Percentiles rank a stretch among this genome's conserved stretches.
Conservation (phyloP, 495 filamentous ascomycete genomes). For the Penicillium lividum region DNA sequence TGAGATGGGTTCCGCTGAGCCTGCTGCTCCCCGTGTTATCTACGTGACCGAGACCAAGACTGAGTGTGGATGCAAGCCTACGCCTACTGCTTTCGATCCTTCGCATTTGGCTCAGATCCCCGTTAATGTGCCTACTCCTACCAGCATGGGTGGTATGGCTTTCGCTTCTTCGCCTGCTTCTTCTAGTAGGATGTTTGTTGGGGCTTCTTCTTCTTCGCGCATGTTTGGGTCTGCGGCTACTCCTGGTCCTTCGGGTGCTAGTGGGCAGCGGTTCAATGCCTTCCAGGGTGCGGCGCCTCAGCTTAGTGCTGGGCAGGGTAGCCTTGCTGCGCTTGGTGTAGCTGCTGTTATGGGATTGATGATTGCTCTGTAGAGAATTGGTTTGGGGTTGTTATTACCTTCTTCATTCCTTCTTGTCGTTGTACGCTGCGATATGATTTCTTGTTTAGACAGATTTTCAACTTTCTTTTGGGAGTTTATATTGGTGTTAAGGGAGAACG, state of each 20-base stretch:
- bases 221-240: conserved; percentile 19
- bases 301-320: conserved; percentile 12
- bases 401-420: not conserved
- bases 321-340: conserved; percentile 23
- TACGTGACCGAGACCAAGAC: conserved; percentile 29
- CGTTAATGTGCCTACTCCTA: conserved; percentile 21
- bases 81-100: conserved; percentile 10
- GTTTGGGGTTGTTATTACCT: not conserved
- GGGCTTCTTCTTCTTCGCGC: conserved; percentile 20
- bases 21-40: conserved; percentile 17
- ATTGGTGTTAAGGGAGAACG: conserved; percentile 5
- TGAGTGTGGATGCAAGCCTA: conserved; percentile 26
- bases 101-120: conserved; percentile 30
- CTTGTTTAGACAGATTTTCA: conserved; percentile 3
- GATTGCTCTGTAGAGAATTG: conserved; percentile 24
- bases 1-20: not conserved
- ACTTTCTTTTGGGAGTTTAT: conserved; percentile 14
- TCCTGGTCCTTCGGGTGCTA: conserved; percentile 24
- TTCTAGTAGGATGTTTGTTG: conserved; percentile 18
- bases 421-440: not conserved
- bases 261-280: conserved; percentile 19
- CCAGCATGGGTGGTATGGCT: conserved; percentile 18
- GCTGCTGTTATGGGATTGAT: conserved; percentile 32
- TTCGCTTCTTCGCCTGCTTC: conserved; percentile 12
- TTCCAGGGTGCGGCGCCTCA: conserved; percentile 27